Evolutionary conservation across 495 filamentous ascomycete genomes (phyloP), one percentile per base, ranked within the genome.

Genomic region (Hypoxylon trugodes): DNA sequence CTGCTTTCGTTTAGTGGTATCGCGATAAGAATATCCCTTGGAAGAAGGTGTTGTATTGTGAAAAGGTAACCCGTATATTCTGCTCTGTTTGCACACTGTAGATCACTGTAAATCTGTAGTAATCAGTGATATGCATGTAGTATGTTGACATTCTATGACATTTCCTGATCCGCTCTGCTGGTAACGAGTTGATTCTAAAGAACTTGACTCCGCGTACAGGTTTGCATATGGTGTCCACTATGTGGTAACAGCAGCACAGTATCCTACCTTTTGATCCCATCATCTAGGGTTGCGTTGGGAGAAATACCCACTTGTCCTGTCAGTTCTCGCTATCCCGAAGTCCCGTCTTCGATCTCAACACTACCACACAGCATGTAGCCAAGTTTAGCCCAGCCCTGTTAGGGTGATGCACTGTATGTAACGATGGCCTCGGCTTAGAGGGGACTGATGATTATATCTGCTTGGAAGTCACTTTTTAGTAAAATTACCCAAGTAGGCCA

Each of bases 251-350:
- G 35, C 45, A 33, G 15, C 49, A 54, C 30, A 36, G 12, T 43
- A 48, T 9, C 24, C 42, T 56, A 51, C 43, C 28, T 42, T 16
- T 33, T 58, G 32, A 52, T 46, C 53, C 40, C 45, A 51, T 52
- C 32, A 51, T 43, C 21, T 25, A 58, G 35, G 61, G 49, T 47
- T 56, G 37, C 15, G 36, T 24, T 19, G 47, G 33, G 21, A 15
- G n/a, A 37, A 15, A 54, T 66, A 66, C 62, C 62, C 62, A 60
- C 62, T 66, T 66, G 49, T 66, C 50, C 49, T 60, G 62, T 60
- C 62, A 66, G 50, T 60, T 55, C 36, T 60, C 61, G 47, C 35
- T 45, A 24, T 60, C 50, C 54, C 43, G n/a, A 22, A 55, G 50
- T 56, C 22, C 28, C 49, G 42, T 49, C 50, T 45, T 61, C 56